Base-by-base conservation (phyloP, 352 stramenopile species). In the Globisporangium echinulatum region DNA sequence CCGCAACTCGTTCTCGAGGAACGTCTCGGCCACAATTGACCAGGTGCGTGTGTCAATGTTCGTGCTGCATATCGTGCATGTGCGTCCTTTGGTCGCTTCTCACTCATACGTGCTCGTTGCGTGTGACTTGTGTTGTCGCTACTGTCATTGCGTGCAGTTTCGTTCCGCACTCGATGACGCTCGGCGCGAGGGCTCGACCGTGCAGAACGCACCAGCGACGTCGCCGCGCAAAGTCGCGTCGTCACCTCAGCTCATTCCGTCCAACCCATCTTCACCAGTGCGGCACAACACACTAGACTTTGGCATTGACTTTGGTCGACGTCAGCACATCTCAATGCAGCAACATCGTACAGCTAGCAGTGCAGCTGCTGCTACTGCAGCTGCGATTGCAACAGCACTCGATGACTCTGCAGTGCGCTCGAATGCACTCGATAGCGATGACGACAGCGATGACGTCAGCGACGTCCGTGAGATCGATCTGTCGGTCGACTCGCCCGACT, bases 1-100 rank as follows among this genome's bases (percentile, higher is more conserved):
- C 3, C 63, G 70, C 25, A 75, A 71, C 46, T 78, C 68, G 49
- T 78, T 78, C 54, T 73, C 68, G 2, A 52, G 65, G n/a, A 68
- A 68, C 4, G 44, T 48, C 13, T 61, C 64, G 1, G 60, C 59
- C 10, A 55, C 62, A 13, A 75, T 78, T 49, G 62, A 66, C 15
- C 64, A 75, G 68, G 70, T 75, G 58, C n/a, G 50, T 7, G 5
- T n/a, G n/a, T 19, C 10, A 14, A 4, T 7, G 15, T 49, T 50
- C 53, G 40, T 25, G 19, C 19, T 25, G 19, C 19, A 25, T 25
- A 25, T 25, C 19, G 19, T 19, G 42, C 10, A 36, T 5, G 7
- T 40, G 15, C 52, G 13, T 17, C 4, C 17, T 33, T 25, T 13
- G 7, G 7, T 10, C 7, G 11, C 46, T 50, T 50, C 15, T 33